These are phyloP conservation scores for Phytophthora pinifolia DNA, from an alignment of 352 stramenopile species.

Conservation along the genomic window DNA sequence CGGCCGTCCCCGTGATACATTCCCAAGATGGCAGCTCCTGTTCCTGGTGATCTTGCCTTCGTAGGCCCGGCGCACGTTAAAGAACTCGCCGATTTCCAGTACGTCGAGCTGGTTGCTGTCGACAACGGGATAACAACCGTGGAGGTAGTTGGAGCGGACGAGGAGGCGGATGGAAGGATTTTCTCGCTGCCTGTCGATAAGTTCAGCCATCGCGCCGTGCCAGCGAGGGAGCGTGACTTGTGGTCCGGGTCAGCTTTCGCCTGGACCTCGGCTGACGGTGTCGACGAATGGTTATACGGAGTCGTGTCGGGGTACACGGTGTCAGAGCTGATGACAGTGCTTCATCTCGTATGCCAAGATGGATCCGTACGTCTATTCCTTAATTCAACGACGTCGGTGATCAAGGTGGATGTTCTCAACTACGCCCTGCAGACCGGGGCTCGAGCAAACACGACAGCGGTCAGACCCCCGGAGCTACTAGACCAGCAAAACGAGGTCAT, in stretches of 20 bases:
- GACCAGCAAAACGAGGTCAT: slow-evolving; percentile 9
- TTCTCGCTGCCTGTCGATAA: not conserved
- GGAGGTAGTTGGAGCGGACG: not conserved
- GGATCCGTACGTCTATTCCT: not conserved
- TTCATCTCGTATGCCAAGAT: not conserved
- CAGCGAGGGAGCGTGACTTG: not conserved
- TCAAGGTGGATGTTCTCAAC: slow-evolving; percentile 8
- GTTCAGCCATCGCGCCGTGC: not conserved
- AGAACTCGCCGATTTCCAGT: slow-evolving; percentile 9
- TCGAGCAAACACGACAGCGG: not conserved
- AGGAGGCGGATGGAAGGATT: not conserved
- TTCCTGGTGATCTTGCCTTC: slow-evolving; percentile 1
- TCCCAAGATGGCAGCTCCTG: slow-evolving; percentile 1
- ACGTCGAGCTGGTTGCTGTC: slow-evolving; percentile 3
- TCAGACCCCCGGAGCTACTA: not conserved
- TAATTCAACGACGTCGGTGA: not conserved
- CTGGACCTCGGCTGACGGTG: not conserved
- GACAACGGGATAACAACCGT: not conserved
- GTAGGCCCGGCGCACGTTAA: not conserved
- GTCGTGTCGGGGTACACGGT: slow-evolving; percentile 2
- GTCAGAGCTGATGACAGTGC: not conserved
- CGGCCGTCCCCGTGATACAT: not conserved
- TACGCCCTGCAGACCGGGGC: slow-evolving; percentile 5
- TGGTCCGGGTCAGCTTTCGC: slow-evolving; percentile 1
- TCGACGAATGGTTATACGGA: slow-evolving; percentile 6